Evolutionary conservation across 2,329 filamentous ascomycete species (phyloP).

Genomic region (Cladophialophora immunda): DNA sequence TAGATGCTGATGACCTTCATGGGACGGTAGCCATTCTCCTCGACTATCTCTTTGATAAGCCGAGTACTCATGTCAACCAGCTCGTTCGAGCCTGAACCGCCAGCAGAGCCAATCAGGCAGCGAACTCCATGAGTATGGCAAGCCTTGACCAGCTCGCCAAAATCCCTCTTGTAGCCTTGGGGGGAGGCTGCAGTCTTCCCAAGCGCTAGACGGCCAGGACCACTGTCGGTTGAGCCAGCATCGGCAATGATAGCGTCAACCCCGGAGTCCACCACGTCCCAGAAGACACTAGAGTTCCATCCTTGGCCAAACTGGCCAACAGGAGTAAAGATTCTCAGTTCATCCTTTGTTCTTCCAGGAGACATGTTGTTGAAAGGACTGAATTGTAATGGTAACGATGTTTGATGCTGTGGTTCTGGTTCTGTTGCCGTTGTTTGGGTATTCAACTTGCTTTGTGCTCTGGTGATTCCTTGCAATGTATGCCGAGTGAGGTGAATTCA

Average conservation of each 20-base stretch:
- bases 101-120: constrained; percentile 56
- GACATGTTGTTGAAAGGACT: constrained; percentile 4
- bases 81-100: constrained; percentile 56
- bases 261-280: constrained; percentile 27
- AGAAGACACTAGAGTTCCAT: constrained; percentile 23
- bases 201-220: constrained; percentile 44
- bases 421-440: not conserved
- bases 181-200: constrained; percentile 25
- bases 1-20: constrained; percentile 49
- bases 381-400: too few species aligned
- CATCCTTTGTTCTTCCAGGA: constrained; percentile 24
- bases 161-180: constrained; percentile 45
- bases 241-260: constrained; percentile 45
- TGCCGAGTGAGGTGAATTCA: not conserved
- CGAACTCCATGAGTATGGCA: constrained; percentile 48
- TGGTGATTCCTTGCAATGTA: not conserved
- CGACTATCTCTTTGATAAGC: constrained; percentile 49
- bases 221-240: constrained; percentile 46
- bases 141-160: constrained; percentile 51
- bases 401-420: not conserved
- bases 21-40: constrained; percentile 40
- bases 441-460: not conserved
- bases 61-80: constrained; percentile 52
- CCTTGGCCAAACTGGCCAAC: constrained; percentile 29
- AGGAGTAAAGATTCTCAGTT: constrained; percentile 29